Evolutionary conservation across 2,329 filamentous ascomycete genomes (phyloP).

Genomic region (Colletotrichum acutatum): DNA sequence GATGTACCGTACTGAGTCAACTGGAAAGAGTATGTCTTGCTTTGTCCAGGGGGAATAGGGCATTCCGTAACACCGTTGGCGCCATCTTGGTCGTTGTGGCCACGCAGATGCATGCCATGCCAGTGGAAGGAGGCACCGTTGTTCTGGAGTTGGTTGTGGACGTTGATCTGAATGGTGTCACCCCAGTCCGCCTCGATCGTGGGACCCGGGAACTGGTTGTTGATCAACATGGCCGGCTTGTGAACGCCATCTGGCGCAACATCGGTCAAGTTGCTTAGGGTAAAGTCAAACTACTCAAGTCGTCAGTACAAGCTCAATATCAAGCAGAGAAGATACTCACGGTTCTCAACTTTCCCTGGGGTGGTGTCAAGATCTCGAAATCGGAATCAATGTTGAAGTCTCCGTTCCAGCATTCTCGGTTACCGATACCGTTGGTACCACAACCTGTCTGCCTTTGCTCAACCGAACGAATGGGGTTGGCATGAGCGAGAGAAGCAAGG

Average conservation of each 20-base stretch:
- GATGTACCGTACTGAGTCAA: constrained; percentile 50
- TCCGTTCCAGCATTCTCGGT: constrained; percentile 46
- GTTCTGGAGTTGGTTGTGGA: constrained; percentile 67
- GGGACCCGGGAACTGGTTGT: constrained; percentile 61
- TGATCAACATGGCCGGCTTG: constrained; percentile 56
- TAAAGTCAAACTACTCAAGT: constrained; percentile 40
- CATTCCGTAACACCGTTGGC: constrained; percentile 58
- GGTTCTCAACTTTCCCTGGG: constrained; percentile 39
- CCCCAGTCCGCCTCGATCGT: constrained; percentile 59
- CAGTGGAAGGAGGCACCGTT: constrained; percentile 62
- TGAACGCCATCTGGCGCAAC: constrained; percentile 39
- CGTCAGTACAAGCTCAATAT: not conserved
- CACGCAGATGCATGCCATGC: constrained; percentile 58
- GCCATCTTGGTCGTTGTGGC: constrained; percentile 55
- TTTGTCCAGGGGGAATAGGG: constrained; percentile 48
- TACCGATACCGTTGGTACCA: constrained; percentile 43
- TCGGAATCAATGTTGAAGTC: constrained; percentile 45
- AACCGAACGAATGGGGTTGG: constrained; percentile 27
- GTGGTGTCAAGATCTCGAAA: constrained; percentile 41
- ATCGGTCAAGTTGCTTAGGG: constrained; percentile 40
- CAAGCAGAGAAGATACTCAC: constrained; percentile 33
- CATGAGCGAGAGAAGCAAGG: constrained; percentile 16
- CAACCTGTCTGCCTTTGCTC: constrained; percentile 34
- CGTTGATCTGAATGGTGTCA: constrained; percentile 62
- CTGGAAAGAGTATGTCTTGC: constrained; percentile 48